These are phyloP conservation scores for Cercospora canescens DNA, from an alignment of 2,329 filamentous ascomycete species.

Conservation along the genomic window DNA sequence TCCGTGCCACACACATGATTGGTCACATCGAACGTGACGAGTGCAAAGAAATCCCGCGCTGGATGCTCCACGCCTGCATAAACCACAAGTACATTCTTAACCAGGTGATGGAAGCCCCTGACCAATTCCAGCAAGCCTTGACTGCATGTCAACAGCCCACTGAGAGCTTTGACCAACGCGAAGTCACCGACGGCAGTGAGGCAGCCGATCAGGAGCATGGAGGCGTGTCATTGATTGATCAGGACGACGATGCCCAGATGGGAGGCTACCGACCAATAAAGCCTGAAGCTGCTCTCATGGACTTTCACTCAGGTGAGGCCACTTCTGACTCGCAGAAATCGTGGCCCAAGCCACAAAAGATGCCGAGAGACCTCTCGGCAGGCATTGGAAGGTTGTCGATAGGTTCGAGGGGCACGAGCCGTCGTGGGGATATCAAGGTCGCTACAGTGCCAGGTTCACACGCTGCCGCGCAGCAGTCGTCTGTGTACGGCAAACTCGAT, in stretches of 20 bases:
- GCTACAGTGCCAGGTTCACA: background rate
- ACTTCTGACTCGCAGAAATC: background rate
- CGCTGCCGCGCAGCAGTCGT: background rate
- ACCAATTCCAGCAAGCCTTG: conserved; percentile 27
- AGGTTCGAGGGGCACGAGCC: background rate
- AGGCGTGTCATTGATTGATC: conserved; percentile 21
- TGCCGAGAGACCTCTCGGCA: background rate
- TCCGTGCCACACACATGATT: conserved; percentile 51
- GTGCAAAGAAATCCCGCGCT: conserved; percentile 46
- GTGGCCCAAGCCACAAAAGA: background rate
- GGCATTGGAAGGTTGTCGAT: conserved; percentile 15
- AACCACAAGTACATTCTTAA: conserved; percentile 52
- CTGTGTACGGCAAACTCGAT: background rate
- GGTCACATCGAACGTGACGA: conserved; percentile 56
- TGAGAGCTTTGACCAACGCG: conserved; percentile 1
- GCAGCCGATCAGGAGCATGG: conserved; percentile 12
- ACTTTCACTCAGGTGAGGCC: background rate
- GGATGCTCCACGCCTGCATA: conserved; percentile 50
- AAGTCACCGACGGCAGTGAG: conserved; percentile 10
- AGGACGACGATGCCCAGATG: conserved; percentile 20
- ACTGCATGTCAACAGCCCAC: background rate
- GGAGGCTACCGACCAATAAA: conserved; percentile 23
- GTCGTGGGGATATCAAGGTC: background rate
- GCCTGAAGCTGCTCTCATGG: conserved; percentile 14
- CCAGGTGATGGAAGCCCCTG: conserved; percentile 33